Percentiles rank a stretch among this genome's conserved stretches.
Evolutionary conservation across 73 alveolate species (phyloP).

Genomic region (Effrenium voratum): DNA sequence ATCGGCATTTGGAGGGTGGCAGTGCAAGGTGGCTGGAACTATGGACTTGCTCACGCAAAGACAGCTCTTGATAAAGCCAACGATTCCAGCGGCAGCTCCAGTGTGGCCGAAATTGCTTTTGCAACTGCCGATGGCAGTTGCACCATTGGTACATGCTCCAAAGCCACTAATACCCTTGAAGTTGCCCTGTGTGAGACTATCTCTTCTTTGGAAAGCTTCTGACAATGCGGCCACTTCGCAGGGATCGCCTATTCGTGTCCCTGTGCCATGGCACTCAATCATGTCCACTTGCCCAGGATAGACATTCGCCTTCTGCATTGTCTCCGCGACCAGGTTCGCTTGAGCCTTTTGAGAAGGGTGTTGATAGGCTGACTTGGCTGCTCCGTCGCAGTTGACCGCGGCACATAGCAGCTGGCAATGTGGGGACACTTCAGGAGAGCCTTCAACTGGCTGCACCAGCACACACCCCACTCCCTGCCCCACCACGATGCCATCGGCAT

Average conservation of each 20-base stretch:
- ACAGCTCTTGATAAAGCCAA: neutral
- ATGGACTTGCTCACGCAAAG: neutral
- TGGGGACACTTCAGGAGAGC: neutral
- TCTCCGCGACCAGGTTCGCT: neutral
- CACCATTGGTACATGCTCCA: too few relatives aligned
- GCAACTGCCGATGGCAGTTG: neutral
- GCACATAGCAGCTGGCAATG: neutral
- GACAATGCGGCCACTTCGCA: neutral
- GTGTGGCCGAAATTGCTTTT: constrained; percentile 46
- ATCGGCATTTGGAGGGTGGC: neutral
- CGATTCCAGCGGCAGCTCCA: constrained; percentile 12
- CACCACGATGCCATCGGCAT: constrained; percentile 45
- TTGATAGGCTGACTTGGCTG: neutral
- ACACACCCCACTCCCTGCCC: constrained; percentile 4
- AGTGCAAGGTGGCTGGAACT: constrained; percentile 7
- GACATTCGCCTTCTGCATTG: neutral
- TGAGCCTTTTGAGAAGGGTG: neutral
- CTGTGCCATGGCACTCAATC: constrained; percentile 53
- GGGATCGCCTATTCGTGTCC: constrained; percentile 41
- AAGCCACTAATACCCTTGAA: neutral
- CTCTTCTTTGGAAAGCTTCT: neutral
- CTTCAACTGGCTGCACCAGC: neutral
- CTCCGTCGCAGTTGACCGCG: constrained; percentile 15
- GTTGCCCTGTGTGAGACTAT: neutral
- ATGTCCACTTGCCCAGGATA: neutral